Evolutionary conservation across 2,329 filamentous ascomycete genomes (phyloP).

Genomic region (Phaeosphaeriaceae sp.): DNA sequence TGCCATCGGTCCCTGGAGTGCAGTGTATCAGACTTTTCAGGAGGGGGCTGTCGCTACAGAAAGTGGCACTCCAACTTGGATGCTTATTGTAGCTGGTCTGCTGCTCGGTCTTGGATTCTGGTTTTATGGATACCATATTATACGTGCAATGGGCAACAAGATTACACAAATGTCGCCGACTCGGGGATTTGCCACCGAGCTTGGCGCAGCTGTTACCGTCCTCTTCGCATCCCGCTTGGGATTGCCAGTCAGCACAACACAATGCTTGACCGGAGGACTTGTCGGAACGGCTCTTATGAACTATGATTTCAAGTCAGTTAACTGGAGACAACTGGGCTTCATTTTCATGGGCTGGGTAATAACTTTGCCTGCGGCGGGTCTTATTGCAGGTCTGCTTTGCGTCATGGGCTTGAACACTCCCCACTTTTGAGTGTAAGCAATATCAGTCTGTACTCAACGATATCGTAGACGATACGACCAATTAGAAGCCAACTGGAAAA

Average conservation of each 20-base stretch:
- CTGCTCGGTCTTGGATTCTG: slow-evolving; percentile 67
- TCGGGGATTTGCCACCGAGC: slow-evolving; percentile 71
- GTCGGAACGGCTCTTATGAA: slow-evolving; percentile 79
- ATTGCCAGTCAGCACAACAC: slow-evolving; percentile 69
- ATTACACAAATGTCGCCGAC: slow-evolving; percentile 70
- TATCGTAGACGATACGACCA: no score
- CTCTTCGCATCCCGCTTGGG: slow-evolving; percentile 75
- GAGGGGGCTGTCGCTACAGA: slow-evolving; percentile 70
- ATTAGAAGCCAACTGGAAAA: no score
- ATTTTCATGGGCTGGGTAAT: slow-evolving; percentile 69
- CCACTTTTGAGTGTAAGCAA: no score
- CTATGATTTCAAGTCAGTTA: slow-evolving; percentile 70
- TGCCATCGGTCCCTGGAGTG: slow-evolving; percentile 36
- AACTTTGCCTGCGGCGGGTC: slow-evolving; percentile 33
- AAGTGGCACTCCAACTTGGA: slow-evolving; percentile 72
- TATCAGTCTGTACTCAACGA: no score
- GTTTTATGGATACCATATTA: slow-evolving; percentile 53
- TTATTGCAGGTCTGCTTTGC: slow-evolving; percentile 45
- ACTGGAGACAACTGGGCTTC: slow-evolving; percentile 71
- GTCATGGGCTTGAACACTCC: slow-evolving; percentile 50
- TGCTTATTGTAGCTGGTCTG: slow-evolving; percentile 66
- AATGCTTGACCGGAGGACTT: slow-evolving; percentile 77
- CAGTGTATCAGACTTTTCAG: slow-evolving; percentile 31
- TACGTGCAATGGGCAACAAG: slow-evolving; percentile 68
- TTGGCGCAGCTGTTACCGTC: slow-evolving; percentile 77